Conservation (phyloP, 176 grass and related monocot genomes). For the Triticum turgidum region DNA sequence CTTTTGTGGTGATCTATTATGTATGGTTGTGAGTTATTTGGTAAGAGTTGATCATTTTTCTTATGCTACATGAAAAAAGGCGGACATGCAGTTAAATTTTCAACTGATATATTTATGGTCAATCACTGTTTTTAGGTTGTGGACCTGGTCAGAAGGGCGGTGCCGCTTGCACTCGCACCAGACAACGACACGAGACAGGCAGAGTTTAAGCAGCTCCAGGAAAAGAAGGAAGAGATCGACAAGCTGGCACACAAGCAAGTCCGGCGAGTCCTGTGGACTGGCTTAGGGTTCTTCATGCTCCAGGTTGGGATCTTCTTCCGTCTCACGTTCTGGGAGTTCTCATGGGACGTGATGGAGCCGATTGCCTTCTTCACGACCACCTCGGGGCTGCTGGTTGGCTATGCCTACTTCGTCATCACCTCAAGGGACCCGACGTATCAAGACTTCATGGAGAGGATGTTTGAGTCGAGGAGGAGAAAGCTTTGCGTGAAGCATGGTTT, state of each 20-base stretch:
- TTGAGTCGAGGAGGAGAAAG: slow-evolving; percentile 50
- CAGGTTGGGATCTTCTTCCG: slow-evolving; percentile 52
- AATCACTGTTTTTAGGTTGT: slow-evolving; percentile 44
- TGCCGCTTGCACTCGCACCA: slow-evolving; percentile 42
- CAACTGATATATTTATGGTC: background rate
- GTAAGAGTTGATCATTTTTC: background rate
- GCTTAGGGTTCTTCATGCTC: slow-evolving; percentile 49
- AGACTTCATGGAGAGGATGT: slow-evolving; percentile 57
- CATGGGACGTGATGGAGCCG: slow-evolving; percentile 76
- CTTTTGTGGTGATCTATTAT: background rate
- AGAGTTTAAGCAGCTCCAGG: slow-evolving; percentile 47
- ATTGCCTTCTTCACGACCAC: slow-evolving; percentile 55
- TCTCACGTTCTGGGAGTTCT: slow-evolving; percentile 70
- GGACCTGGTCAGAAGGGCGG: slow-evolving; percentile 60
- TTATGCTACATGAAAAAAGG: background rate
- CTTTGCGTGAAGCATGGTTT: slow-evolving; percentile 39
- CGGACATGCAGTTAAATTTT: background rate
- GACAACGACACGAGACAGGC: slow-evolving; percentile 40
- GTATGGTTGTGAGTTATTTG: background rate
- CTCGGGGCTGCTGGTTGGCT: slow-evolving; percentile 43
- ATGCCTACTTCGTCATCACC: slow-evolving; percentile 66
- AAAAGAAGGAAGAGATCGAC: slow-evolving; percentile 66
- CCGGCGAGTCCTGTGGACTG: slow-evolving; percentile 60
- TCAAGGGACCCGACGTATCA: slow-evolving; percentile 62
- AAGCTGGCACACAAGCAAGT: slow-evolving; percentile 67